A percentile compares a stretch with the other conserved stretches of the same genome.
phyloP scores from a whole-genome alignment of 129 eudicot genomes.

The Smallanthus sonchifolius region DNA sequence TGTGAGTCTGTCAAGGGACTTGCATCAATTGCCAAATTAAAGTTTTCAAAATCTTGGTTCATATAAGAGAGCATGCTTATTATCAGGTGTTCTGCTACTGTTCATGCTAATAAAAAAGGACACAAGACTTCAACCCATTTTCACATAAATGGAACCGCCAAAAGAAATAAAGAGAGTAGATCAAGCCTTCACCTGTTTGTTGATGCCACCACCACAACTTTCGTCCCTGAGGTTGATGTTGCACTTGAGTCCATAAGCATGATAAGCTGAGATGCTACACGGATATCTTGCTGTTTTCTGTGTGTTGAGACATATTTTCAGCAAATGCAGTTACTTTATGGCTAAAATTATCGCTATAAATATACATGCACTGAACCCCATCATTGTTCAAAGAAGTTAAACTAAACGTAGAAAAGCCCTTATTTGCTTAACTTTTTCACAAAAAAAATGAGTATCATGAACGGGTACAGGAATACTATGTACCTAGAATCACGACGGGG shows the following conservation, averaged over 20 bases:
- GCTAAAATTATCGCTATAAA: not conserved
- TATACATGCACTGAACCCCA: not conserved
- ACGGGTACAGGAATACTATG: not conserved
- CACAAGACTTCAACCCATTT: not conserved
- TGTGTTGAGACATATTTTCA: conserved; percentile 13
- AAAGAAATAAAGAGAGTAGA: conserved; percentile 6
- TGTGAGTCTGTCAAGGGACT: not conserved
- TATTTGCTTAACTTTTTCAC: not conserved
- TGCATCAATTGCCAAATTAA: not conserved
- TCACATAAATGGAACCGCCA: not conserved
- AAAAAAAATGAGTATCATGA: not conserved
- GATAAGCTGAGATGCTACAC: conserved; percentile 79
- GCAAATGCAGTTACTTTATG: not conserved
- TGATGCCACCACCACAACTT: conserved; percentile 92
- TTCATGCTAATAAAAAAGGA: not conserved
- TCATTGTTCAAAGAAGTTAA: not conserved
- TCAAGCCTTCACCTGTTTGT: conserved; percentile 72
- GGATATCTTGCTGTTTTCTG: conserved; percentile 84
- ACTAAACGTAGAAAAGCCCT: not conserved
- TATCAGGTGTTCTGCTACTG: not conserved
- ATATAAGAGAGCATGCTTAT: not conserved
- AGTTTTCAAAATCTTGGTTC: not conserved
- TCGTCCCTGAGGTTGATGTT: conserved; percentile 45
- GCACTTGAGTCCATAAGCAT: conserved; percentile 76
- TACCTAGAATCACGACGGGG: conserved; percentile 94